Evolutionary conservation across 805 yeast genomes (phyloP).

Genomic region (Kazachstania psychrophila): DNA sequence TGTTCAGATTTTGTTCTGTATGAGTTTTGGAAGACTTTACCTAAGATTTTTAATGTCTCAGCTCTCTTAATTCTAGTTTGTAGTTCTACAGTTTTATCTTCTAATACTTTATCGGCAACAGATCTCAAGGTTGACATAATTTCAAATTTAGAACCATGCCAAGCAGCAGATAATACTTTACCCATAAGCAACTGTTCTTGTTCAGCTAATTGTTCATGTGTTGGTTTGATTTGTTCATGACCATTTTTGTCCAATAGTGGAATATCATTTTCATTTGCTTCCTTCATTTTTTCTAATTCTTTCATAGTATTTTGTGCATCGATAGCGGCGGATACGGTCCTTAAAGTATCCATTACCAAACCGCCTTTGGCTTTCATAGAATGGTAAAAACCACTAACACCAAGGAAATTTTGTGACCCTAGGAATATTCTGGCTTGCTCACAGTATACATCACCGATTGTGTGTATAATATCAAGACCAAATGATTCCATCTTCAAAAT

Average conservation of each 20-base stretch:
- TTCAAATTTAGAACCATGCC: constrained; percentile 76
- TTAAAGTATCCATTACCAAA: constrained; percentile 61
- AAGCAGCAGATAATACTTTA: constrained; percentile 72
- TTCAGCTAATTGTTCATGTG: constrained; percentile 56
- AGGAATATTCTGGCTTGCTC: constrained; percentile 57
- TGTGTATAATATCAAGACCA: constrained; percentile 72
- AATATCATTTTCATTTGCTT: constrained; percentile 34
- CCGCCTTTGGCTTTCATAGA: constrained; percentile 66
- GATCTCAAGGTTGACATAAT: constrained; percentile 62
- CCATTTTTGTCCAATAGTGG: constrained; percentile 40
- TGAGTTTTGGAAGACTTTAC: constrained; percentile 50
- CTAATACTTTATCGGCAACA: constrained; percentile 58
- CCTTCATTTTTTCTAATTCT: constrained; percentile 60
- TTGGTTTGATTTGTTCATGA: constrained; percentile 48
- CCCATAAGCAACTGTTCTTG: constrained; percentile 70
- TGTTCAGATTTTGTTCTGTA: constrained; percentile 60
- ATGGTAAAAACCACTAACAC: constrained; percentile 65
- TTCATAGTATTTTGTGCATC: constrained; percentile 76
- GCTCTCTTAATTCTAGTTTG: constrained; percentile 50
- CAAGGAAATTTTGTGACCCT: constrained; percentile 54
- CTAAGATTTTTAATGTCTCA: constrained; percentile 49
- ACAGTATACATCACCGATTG: constrained; percentile 60
- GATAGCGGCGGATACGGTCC: constrained; percentile 60
- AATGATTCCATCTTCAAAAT: constrained; percentile 72
- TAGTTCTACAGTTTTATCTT: constrained; percentile 44